A percentile compares a stretch with the other conserved stretches of the same genome.
These are phyloP conservation scores for Hypomontagnella monticulosa DNA, from an alignment of 495 filamentous ascomycete species.

Conservation along the genomic window DNA sequence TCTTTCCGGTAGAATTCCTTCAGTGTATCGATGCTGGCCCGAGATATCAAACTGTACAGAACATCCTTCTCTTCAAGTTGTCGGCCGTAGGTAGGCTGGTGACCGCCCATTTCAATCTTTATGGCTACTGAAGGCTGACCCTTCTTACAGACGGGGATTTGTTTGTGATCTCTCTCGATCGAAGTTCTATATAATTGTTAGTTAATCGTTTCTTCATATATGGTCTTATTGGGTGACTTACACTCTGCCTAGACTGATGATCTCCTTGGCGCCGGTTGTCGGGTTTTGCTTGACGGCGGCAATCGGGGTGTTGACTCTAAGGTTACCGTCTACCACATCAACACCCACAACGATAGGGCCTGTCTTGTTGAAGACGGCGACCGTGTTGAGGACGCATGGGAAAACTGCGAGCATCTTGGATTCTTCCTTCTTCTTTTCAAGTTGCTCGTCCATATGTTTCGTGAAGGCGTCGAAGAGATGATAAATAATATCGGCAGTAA, in stretches of 20 bases:
- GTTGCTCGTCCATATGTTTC: conserved; percentile 85
- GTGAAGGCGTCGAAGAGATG: conserved; percentile 98
- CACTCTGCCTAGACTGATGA: conserved; percentile 91
- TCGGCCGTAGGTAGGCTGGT: conserved; percentile 94
- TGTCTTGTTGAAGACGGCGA: conserved; percentile 99
- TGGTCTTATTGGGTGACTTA: conserved; percentile 62
- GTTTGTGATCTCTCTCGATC: conserved; percentile 98
- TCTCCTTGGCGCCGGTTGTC: conserved; percentile 80
- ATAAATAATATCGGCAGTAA: conserved; percentile 99
- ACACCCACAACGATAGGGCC: conserved; percentile 95
- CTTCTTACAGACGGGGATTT: conserved; percentile 89
- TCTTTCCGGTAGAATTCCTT: conserved; percentile 96
- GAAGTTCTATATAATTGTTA: conserved; percentile 69
- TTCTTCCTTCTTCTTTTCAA: conserved; percentile 94
- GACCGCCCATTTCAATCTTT: conserved; percentile 93
- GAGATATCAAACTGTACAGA: conserved; percentile 87
- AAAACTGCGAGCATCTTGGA: conserved; percentile 95
- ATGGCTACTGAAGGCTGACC: conserved; percentile 95
- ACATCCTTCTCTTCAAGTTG: conserved; percentile 94
- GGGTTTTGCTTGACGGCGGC: conserved; percentile 83
- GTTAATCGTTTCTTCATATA: conserved; percentile 4
- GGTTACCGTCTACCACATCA: conserved; percentile 89
- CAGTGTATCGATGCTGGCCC: conserved; percentile 88
- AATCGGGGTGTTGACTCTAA: conserved; percentile 87
- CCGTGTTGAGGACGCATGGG: conserved; percentile 87